phyloP scores from a whole-genome alignment of 768 basidiomycete species.

The Leccinum subgranulosum region DNA sequence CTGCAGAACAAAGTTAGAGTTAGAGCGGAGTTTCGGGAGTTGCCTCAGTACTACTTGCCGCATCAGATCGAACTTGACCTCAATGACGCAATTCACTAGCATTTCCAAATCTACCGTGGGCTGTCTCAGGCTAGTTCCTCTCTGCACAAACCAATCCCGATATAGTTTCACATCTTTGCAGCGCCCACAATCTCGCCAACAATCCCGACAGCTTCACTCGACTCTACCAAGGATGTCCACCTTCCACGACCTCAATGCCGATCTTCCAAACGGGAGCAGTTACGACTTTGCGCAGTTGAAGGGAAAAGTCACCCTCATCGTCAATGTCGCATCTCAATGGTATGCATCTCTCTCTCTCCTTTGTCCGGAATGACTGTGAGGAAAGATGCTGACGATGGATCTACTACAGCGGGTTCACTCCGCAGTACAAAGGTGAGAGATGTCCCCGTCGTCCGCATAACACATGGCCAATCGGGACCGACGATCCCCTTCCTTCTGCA shows the following conservation, averaged over 20 bases:
- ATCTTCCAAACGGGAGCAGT: constrained; percentile 49
- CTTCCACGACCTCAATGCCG: constrained; percentile 71
- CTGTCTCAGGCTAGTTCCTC: not conserved
- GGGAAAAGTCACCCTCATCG: constrained; percentile 75
- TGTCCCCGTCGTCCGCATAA: not conserved
- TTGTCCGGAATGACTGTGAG: not conserved
- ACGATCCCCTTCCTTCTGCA: not conserved
- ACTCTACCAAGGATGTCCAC: constrained; percentile 24
- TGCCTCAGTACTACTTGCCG: not conserved
- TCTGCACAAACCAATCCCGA: not conserved
- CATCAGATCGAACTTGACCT: no score
- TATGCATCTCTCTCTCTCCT: not conserved
- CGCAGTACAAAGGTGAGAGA: constrained; percentile 66
- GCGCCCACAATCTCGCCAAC: not conserved
- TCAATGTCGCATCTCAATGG: constrained; percentile 79
- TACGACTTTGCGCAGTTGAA: constrained; percentile 68
- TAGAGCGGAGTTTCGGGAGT: constrained; percentile 5
- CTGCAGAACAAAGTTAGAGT: no score
- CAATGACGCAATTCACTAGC: no score
- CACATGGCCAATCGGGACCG: not conserved
- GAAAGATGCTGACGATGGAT: not conserved
- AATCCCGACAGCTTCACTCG: constrained; percentile 9
- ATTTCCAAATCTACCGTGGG: not conserved
- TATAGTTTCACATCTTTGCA: not conserved
- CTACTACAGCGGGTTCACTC: constrained; percentile 70